Evolutionary conservation across 345 rosid genomes (phyloP).

Genomic region (Citrus unshiu): DNA sequence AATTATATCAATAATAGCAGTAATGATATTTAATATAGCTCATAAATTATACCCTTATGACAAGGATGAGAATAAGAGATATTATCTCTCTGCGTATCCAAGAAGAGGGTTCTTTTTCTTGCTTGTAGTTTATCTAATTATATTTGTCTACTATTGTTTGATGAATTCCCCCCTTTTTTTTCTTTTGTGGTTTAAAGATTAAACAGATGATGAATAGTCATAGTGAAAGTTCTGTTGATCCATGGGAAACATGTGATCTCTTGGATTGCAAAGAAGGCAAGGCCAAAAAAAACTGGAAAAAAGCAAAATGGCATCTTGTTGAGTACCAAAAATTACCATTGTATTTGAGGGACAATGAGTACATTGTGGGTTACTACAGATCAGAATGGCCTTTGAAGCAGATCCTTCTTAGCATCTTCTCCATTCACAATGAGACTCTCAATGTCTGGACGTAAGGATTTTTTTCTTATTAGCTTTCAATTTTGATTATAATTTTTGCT

Average conservation of each 20-base stretch:
- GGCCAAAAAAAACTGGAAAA: slow-evolving; percentile 11
- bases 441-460: slow-evolving; percentile 26
- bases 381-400: slow-evolving; percentile 30
- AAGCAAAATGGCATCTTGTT: slow-evolving; percentile 20
- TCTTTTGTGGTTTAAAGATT: background rate
- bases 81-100: background rate
- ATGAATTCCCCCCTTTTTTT: background rate
- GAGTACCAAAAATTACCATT: slow-evolving; percentile 15
- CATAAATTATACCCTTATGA: background rate
- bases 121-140: background rate
- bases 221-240: background rate
- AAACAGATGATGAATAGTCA: slow-evolving; percentile 12
- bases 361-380: slow-evolving; percentile 22
- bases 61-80: too few relatives aligned
- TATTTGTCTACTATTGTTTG: background rate
- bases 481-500: background rate
- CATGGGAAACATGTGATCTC: slow-evolving; percentile 2
- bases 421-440: slow-evolving; percentile 25
- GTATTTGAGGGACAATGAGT: slow-evolving; percentile 25
- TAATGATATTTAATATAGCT: background rate
- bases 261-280: slow-evolving; percentile 17
- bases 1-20: background rate
- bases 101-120: background rate
- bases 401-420: slow-evolving; percentile 22
- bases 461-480: background rate